Conservation (phyloP, 768 basidiomycete genomes). For the Leccinellum rugosiceps region DNA sequence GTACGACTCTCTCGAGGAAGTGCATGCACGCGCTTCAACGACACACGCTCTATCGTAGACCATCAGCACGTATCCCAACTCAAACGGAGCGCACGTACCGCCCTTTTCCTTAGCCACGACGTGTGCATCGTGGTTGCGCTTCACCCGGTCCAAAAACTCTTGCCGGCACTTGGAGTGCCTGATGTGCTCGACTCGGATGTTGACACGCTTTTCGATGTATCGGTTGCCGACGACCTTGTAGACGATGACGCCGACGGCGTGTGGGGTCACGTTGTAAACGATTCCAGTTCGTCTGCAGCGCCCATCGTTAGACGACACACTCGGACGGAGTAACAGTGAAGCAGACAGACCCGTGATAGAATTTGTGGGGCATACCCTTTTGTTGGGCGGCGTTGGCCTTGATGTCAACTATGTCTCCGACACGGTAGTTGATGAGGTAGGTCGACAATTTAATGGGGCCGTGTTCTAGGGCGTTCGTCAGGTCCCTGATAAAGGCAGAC, state of each 20-base stretch:
- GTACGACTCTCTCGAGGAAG: conserved; percentile 77
- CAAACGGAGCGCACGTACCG: conserved; percentile 44
- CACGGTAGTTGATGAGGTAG: conserved; percentile 87
- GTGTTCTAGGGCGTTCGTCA: conserved; percentile 56
- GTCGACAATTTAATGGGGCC: conserved; percentile 90
- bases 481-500: conserved; percentile 8
- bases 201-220: conserved; percentile 99
- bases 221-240: conserved; percentile 99
- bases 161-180: conserved; percentile 96
- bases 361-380: conserved; percentile 99
- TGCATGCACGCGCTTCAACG: conserved; percentile 81
- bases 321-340: background rate
- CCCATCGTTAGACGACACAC: background rate
- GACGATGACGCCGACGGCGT: conserved; percentile 93
- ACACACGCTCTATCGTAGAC: conserved; percentile 58
- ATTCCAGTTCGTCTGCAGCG: conserved; percentile 87
- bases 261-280: conserved; percentile 96
- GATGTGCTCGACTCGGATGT: conserved; percentile 95
- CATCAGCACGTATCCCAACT: background rate
- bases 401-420: conserved; percentile 99
- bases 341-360: conserved; percentile 84
- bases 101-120: conserved; percentile 87
- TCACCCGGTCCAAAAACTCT: conserved; percentile 96
- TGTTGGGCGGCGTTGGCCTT: conserved; percentile 99
- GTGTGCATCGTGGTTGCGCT: conserved; percentile 83